These are phyloP conservation scores for Globisporangium mamillatum DNA, from an alignment of 352 stramenopile species.

Conservation along the genomic window DNA sequence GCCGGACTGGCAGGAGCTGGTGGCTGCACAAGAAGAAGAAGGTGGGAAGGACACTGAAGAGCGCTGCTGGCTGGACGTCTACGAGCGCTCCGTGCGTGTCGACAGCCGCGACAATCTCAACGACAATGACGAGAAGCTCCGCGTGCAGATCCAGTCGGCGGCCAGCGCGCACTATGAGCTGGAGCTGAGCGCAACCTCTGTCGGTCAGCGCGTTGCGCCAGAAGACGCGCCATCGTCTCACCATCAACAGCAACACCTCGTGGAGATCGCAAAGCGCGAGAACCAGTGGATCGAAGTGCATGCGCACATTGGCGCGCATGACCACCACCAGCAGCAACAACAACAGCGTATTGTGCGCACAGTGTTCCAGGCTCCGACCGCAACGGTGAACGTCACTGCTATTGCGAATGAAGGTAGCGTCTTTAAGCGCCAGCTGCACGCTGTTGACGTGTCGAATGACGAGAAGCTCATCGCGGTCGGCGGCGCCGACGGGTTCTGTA, in stretches of 20 bases:
- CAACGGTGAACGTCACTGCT: constrained; percentile 18
- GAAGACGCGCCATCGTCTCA: neutral
- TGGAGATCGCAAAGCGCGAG: constrained; percentile 33
- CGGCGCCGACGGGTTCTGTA: constrained; percentile 49
- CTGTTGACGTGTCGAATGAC: constrained; percentile 47
- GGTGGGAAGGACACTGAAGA: neutral
- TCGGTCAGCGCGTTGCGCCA: constrained; percentile 4
- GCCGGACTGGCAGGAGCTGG: constrained; percentile 46
- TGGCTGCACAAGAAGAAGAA: neutral
- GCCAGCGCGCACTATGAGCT: constrained; percentile 47
- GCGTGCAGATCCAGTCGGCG: constrained; percentile 16
- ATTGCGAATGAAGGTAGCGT: neutral
- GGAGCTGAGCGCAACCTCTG: constrained; percentile 16
- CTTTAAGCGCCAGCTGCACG: constrained; percentile 33
- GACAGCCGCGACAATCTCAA: neutral
- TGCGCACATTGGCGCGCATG: constrained; percentile 13
- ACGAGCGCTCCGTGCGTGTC: constrained; percentile 31
- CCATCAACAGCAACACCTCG: constrained; percentile 17
- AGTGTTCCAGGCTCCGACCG: constrained; percentile 57
- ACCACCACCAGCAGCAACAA: neutral
- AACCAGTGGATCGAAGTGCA: constrained; percentile 51
- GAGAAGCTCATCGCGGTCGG: constrained; percentile 51
- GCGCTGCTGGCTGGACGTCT: constrained; percentile 55
- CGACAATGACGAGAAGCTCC: neutral
- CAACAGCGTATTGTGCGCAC: constrained; percentile 24